These are phyloP conservation scores for Strobilomyces dryophilus DNA, from an alignment of 768 basidiomycete genomes.

Conservation along the genomic window DNA sequence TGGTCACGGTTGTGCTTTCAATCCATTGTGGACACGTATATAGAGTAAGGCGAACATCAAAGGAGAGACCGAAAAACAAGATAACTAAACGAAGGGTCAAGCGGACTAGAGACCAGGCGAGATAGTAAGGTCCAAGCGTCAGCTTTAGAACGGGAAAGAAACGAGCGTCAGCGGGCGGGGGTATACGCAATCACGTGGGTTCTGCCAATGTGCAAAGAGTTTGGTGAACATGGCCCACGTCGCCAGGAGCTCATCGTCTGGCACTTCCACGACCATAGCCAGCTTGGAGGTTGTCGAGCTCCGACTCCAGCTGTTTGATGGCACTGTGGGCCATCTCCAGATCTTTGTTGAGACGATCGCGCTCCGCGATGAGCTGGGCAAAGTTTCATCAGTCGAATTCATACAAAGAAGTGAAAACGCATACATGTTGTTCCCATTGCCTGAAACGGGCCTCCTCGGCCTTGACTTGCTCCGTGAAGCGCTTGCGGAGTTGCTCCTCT, in stretches of 20 bases:
- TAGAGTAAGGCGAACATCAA: conserved; percentile 15
- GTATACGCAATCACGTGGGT: conserved; percentile 22
- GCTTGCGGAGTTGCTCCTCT: conserved; percentile 92
- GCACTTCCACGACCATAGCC: conserved; percentile 70
- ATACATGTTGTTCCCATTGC: conserved; percentile 98
- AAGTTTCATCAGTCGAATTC: conserved; percentile 14
- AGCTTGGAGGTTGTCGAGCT: conserved; percentile 85
- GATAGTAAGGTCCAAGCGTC: conserved; percentile 2
- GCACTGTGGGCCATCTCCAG: conserved; percentile 88
- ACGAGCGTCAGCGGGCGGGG: conserved; percentile 18
- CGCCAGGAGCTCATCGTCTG: conserved; percentile 21
- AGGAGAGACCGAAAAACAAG: conserved; percentile 5
- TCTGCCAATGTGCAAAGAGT: conserved; percentile 9
- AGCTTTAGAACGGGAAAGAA: conserved; percentile 13
- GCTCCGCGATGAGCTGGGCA: conserved; percentile 88
- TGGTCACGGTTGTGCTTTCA: background rate
- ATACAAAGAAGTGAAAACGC: conserved; percentile 22
- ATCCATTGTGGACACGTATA: conserved; percentile 13
- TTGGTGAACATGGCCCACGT: background rate
- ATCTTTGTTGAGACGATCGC: conserved; percentile 98
- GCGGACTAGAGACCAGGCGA: background rate
- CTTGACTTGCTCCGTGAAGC: conserved; percentile 99
- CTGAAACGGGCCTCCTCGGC: conserved; percentile 95
- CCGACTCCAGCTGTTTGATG: conserved; percentile 87
- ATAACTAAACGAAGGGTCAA: conserved; percentile 22